A percentile compares a stretch with the other conserved stretches of the same genome.
Evolutionary conservation across 2,329 filamentous ascomycete species (phyloP).

Genomic region (Aspergillus niger): DNA sequence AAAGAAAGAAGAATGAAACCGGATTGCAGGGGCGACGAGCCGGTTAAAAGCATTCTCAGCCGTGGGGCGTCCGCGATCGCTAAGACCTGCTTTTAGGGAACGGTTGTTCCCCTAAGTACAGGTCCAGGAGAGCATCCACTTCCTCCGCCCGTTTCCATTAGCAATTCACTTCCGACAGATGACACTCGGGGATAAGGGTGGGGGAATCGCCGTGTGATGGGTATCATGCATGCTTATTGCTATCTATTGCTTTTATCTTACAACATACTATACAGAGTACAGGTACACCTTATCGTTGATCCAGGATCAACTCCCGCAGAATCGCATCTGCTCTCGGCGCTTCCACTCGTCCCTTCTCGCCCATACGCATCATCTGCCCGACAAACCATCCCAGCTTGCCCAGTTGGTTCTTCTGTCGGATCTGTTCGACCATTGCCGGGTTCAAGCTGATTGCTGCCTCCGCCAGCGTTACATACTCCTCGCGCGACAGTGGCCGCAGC

Average conservation of each 20-base stretch:
- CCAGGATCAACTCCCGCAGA: slow-evolving; percentile 52
- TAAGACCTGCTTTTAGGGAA: slow-evolving; percentile 52
- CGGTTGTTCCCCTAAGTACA: slow-evolving; percentile 52
- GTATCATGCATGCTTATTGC: slow-evolving; percentile 25
- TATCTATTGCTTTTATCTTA: background rate
- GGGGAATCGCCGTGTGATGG: background rate
- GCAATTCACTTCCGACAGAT: slow-evolving; percentile 13
- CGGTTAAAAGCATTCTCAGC: slow-evolving; percentile 21
- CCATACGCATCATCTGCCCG: slow-evolving; percentile 66
- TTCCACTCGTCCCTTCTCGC: slow-evolving; percentile 63
- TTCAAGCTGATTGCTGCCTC: slow-evolving; percentile 56
- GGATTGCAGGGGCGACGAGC: background rate
- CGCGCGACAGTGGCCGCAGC: slow-evolving; percentile 56
- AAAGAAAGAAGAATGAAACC: slow-evolving; percentile 4
- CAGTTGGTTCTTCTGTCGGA: slow-evolving; percentile 59
- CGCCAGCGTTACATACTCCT: slow-evolving; percentile 60
- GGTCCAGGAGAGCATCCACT: slow-evolving; percentile 45
- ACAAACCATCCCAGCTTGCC: slow-evolving; percentile 71
- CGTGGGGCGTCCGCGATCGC: slow-evolving; percentile 33
- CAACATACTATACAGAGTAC: slow-evolving; percentile 7
- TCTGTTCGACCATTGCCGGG: slow-evolving; percentile 60
- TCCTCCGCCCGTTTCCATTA: slow-evolving; percentile 28
- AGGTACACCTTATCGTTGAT: slow-evolving; percentile 5
- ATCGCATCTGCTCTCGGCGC: slow-evolving; percentile 59
- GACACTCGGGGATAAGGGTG: background rate